Conservation (phyloP, 2,329 filamentous ascomycete species). For the Colletotrichum cordylinicola region DNA sequence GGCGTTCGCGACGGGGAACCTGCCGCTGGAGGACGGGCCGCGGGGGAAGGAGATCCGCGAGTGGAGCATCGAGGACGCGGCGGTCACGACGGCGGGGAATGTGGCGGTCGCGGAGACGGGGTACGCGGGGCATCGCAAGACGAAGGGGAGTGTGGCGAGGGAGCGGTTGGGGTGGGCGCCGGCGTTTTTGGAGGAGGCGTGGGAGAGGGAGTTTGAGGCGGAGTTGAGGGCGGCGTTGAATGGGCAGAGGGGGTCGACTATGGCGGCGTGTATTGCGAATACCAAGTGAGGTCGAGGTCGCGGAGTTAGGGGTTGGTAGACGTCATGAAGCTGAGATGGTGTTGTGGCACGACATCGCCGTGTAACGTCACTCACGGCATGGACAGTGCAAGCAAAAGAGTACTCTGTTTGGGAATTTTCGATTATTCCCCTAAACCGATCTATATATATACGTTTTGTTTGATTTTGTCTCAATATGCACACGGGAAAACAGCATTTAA, state of each 20-base stretch:
- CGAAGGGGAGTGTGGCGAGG: background rate
- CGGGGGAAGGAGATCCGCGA: background rate
- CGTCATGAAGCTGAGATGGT: background rate
- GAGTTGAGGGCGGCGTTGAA: conserved; percentile 8
- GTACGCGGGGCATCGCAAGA: background rate
- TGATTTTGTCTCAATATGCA: conserved; percentile 9
- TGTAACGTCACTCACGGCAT: background rate
- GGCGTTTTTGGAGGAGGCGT: background rate
- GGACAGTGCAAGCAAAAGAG: background rate
- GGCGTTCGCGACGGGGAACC: conserved; percentile 18
- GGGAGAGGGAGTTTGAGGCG: conserved; percentile 5
- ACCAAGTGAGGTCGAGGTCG: background rate
- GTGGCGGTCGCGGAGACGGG: conserved; percentile 15
- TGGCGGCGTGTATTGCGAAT: background rate
- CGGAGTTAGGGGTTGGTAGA: too few relatives aligned
- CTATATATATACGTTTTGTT: background rate
- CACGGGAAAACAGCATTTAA: conserved; percentile 6
- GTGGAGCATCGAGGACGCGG: conserved; percentile 12
- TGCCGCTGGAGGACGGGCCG: conserved; percentile 8
- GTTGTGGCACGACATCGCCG: background rate
- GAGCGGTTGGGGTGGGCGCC: background rate
- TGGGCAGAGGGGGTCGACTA: background rate
- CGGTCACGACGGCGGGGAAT: conserved; percentile 13
- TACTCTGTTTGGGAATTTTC: background rate
- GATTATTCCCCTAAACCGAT: background rate